Evolutionary conservation across 108 stramenopile species (phyloP).

Genomic region (Cylindrotheca fusiformis): DNA sequence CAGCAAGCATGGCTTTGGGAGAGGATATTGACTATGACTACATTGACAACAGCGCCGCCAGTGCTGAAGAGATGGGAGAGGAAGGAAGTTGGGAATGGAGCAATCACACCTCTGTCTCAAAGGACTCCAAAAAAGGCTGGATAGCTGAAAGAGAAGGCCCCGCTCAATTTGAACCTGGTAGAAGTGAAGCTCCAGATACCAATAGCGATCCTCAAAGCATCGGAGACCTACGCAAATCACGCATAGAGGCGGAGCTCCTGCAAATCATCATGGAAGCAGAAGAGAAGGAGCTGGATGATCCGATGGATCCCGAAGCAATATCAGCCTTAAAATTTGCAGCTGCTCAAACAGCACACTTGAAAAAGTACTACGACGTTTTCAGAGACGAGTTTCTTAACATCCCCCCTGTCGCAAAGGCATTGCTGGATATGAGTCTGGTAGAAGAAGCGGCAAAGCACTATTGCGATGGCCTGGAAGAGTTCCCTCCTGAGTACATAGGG

Average conservation of each 20-base stretch:
- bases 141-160: too few species aligned
- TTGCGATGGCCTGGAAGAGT: conserved; percentile 1
- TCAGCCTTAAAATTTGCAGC: conserved; percentile 12
- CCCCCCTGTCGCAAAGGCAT: conserved; percentile 25
- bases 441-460: conserved; percentile 13
- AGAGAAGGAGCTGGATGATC: conserved; percentile 15
- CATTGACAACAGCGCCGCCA: conserved; percentile 1
- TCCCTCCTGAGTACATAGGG: conserved; percentile 1
- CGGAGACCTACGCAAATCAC: too few species aligned
- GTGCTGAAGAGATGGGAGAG: neutral
- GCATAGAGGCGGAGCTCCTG: conserved; percentile 10
- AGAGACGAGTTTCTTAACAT: conserved; percentile 22
- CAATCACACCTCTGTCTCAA: neutral
- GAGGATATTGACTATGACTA: conserved; percentile 1
- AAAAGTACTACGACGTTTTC: conserved; percentile 23
- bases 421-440: conserved; percentile 16
- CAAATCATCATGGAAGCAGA: conserved; percentile 18
- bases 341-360: conserved; percentile 8
- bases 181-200: too few species aligned
- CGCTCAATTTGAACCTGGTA: too few species aligned
- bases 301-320: conserved; percentile 1
- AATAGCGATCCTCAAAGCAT: too few species aligned
- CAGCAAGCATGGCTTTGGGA: neutral
- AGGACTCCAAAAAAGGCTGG: too few species aligned
- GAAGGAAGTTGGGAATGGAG: neutral